A percentile compares a stretch with the other conserved stretches of the same genome.
phyloP scores from a whole-genome alignment of 129 eudicot species.

The Solidago caesia region DNA sequence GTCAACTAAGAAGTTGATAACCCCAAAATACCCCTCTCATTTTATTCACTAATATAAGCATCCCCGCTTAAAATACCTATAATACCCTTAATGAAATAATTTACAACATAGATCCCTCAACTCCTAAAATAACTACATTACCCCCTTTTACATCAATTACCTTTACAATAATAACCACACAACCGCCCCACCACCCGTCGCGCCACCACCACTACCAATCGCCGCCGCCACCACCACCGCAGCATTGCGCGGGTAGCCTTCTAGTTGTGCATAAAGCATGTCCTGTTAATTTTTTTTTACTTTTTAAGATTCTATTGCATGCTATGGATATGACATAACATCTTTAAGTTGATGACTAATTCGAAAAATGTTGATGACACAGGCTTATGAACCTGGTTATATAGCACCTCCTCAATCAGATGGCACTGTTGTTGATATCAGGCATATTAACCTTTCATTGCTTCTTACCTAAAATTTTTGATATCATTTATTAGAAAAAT shows the following conservation, averaged over 20 bases:
- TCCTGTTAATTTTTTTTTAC: background rate
- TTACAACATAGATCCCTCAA: too few relatives aligned
- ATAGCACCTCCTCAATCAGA: conserved; percentile 53
- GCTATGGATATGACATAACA: background rate
- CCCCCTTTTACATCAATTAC: too few relatives aligned
- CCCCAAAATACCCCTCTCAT: too few relatives aligned
- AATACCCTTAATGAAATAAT: too few relatives aligned
- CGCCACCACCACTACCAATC: too few relatives aligned
- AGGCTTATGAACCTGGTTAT: conserved; percentile 75
- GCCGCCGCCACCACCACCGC: background rate
- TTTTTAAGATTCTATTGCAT: background rate
- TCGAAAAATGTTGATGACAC: conserved; percentile 18
- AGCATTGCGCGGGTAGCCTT: background rate
- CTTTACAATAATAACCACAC: too few relatives aligned
- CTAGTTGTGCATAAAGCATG: background rate
- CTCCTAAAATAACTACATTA: too few relatives aligned
- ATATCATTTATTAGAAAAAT: background rate
- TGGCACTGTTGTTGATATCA: conserved; percentile 67
- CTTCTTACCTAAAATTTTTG: background rate
- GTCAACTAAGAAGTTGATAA: too few relatives aligned
- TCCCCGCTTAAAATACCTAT: too few relatives aligned
- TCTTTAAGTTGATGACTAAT: background rate
- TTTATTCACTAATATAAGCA: too few relatives aligned
- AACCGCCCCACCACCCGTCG: too few relatives aligned
- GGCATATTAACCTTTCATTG: conserved; percentile 38